Evolutionary conservation across 2,329 filamentous ascomycete genomes (phyloP), one percentile per base, ranked within the genome.

Genomic region (Bipolaris bicolor): DNA sequence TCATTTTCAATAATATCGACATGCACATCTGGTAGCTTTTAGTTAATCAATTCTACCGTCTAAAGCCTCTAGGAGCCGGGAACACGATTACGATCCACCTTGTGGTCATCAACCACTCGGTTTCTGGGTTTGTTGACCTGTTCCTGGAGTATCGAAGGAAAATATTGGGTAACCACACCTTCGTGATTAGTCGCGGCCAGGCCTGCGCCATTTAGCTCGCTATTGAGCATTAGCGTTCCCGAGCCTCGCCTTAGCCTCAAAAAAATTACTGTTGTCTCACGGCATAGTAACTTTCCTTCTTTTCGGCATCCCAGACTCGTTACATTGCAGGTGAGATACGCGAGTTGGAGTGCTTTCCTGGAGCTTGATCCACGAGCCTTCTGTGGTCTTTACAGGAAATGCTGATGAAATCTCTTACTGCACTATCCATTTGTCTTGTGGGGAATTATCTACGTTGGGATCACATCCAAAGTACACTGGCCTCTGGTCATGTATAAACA

Each of bases 1-100:
- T 67, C 63, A 65, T 58, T 60, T 57, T 57, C 63, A 59, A 69
- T 69, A 70, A 60, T 70, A 69, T 69, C 68, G 62, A 59, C 60
- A 66, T 64, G 64, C 69, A 70, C 68, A 66, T 65, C 62, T 64
- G 65, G 55, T 67, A 52, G 31, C 45, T 60, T 47, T 37, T 47
- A 52, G 55, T 64, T 65, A 64, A 68, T 62, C 59, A 61, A 70
- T 57, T 13, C 61, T 55, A 59, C 49, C 54, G 56, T 44, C 36
- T 57, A 55, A 44, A 58, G 31, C 52, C 60, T 63, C 46, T 33
- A 61, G 55, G 60, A 60, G 63, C 44, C 57, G 50, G 65, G 58
- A 57, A 50, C 55, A 48, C 58, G 63, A 45, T 62, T 68, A 70
- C 68, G 62, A 62, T 65, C 52, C 70, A 65, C 48, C 55, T 36